These are phyloP conservation scores for Phenoliferia sp. DNA, from an alignment of 1,284 basidiomycete genomes.

Conservation along the genomic window DNA sequence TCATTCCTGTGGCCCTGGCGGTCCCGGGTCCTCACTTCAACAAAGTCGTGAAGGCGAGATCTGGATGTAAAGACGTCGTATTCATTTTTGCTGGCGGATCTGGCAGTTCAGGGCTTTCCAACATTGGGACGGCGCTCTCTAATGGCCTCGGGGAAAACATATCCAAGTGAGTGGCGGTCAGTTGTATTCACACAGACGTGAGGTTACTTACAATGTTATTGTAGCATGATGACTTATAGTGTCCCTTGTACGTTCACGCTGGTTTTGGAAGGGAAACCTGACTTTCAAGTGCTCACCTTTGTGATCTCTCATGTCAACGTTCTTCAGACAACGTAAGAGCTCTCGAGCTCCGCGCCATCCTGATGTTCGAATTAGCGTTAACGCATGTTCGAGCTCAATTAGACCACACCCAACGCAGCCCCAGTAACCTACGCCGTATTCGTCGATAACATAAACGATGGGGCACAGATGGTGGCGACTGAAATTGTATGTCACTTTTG, in stretches of 20 bases:
- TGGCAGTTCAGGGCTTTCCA: neutral
- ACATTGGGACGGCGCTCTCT: neutral
- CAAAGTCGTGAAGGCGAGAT: neutral
- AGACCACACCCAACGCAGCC: neutral
- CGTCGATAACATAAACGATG: neutral
- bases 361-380: neutral
- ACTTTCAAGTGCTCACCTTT: neutral
- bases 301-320: neutral
- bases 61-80: neutral
- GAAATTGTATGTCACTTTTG: neutral
- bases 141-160: neutral
- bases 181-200: neutral
- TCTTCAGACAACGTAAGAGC: neutral
- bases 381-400: neutral
- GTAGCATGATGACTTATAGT: neutral
- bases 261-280: neutral
- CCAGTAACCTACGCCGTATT: neutral
- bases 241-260: neutral
- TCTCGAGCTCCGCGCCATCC: neutral
- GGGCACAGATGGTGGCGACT: neutral
- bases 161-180: neutral
- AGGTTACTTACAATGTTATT: neutral
- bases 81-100: neutral
- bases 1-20: neutral
- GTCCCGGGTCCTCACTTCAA: neutral